Base-by-base conservation (phyloP, 768 basidiomycete genomes). In the Phaeotremella fagi region DNA sequence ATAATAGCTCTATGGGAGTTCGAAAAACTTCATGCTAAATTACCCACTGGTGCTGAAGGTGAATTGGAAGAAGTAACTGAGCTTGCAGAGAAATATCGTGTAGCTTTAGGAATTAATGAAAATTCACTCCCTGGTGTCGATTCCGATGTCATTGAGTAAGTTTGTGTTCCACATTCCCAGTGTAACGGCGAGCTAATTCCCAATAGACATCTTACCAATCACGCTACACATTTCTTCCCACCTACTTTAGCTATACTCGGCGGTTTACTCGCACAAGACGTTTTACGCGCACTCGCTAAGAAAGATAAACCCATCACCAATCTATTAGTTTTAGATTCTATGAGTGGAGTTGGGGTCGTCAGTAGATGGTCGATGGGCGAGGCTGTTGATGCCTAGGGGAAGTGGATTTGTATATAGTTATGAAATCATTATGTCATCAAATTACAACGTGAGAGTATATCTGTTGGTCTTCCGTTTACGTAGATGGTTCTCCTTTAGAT, bases 171-270 rank as follows among this genome's bases (percentile, higher is more conserved):
- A 23, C 9, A 18, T 16, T 4, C 20, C 38, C 48, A 29, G 25
- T 48, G 25, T 45, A 5, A 44, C 18, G 44, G 31, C 41, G 26
- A 45, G n/a, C 18, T 22, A 24, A 5, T 11, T 44, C 45, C 45
- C 42, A 26, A 22, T 61, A 95, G 91, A 59, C 77, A 82, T n/a
- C 60, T 87, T 36, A 78, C 84, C 3, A 79, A 77, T 14, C 83
- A 85, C n/a, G 85, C 88, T 5, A 75, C 77, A 18, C 83, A 86
- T 71, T 90, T 94, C 70, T 89, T 97, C 76, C 86, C 90, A 0
- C 90, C 95, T 0, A 85, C 90, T 1, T 89, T 90, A 70, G 95
- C 95, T 0, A 87, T 99, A 29, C 80, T 99, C 33, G 95, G 95
- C 24, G 95, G 95, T 22, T 82, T 98, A 76, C 77, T 98, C 14